These are phyloP conservation scores for Cerrena zonata DNA, from an alignment of 1,284 basidiomycete species.

Conservation along the genomic window DNA sequence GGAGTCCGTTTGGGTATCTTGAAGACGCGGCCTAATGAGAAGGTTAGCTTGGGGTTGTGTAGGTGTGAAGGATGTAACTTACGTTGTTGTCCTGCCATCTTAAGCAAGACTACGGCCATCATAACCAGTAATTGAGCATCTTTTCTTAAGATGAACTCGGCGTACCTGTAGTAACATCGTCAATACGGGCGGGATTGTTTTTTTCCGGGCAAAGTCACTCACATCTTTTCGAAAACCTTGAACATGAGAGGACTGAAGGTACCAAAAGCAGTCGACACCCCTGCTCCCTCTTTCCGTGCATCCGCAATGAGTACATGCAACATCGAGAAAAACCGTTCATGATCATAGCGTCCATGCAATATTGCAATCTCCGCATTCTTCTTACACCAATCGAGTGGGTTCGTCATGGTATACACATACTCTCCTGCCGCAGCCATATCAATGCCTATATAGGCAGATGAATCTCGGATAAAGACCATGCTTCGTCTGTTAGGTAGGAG, in stretches of 20 bases:
- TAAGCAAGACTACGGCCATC: slow-evolving; percentile 61
- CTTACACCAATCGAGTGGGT: slow-evolving; percentile 47
- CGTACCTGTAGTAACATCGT: slow-evolving; percentile 45
- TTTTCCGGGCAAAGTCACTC: too few relatives aligned
- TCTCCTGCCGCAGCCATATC: slow-evolving; percentile 57
- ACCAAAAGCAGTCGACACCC: neutral
- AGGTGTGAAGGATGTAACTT: neutral
- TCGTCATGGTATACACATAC: slow-evolving; percentile 51
- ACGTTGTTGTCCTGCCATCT: slow-evolving; percentile 16
- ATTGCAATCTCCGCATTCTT: slow-evolving; percentile 58
- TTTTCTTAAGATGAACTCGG: slow-evolving; percentile 54
- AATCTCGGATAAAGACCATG: slow-evolving; percentile 63
- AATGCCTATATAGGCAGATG: slow-evolving; percentile 48
- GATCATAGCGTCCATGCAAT: slow-evolving; percentile 57
- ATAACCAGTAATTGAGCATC: slow-evolving; percentile 83
- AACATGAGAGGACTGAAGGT: slow-evolving; percentile 12
- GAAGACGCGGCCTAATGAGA: neutral
- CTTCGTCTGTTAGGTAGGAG: slow-evolving; percentile 46
- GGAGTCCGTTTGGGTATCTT: neutral
- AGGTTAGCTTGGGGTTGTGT: neutral
- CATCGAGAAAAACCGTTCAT: slow-evolving; percentile 68
- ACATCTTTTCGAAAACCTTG: slow-evolving; percentile 25
- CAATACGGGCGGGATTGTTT: too few relatives aligned
- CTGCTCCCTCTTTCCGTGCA: slow-evolving; percentile 2
- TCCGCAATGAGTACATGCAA: slow-evolving; percentile 47